Conservation (phyloP, 306 rosid species). For the Sicyos edulis region DNA sequence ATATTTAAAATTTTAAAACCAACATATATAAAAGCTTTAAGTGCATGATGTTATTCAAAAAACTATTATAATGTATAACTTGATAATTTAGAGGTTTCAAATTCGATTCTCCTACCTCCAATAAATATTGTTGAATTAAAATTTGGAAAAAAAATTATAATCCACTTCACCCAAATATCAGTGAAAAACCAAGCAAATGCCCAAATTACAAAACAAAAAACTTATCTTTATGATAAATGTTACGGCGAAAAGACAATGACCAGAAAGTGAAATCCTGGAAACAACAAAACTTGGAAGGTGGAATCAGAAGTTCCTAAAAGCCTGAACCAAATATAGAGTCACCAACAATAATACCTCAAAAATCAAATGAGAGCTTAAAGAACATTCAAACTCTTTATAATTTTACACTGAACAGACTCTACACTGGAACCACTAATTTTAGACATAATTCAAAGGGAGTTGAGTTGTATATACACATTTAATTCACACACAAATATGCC, state of each 20-base stretch:
- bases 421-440: slow-evolving; percentile 16
- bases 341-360: background rate
- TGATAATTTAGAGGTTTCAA: too few species aligned
- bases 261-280: slow-evolving; percentile 1
- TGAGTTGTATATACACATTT: slow-evolving; percentile 12
- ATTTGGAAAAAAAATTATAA: too few species aligned
- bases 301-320: slow-evolving; percentile 8
- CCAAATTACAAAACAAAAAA: background rate
- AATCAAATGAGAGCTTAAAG: background rate
- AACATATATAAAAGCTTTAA: background rate
- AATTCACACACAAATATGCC: slow-evolving; percentile 12
- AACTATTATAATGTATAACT: too few species aligned
- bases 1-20: background rate
- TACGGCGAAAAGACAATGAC: background rate
- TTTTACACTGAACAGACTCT: slow-evolving; percentile 19
- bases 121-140: too few species aligned
- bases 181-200: background rate
- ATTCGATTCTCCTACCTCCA: too few species aligned
- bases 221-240: slow-evolving; percentile 2
- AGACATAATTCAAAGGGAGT: slow-evolving; percentile 19
- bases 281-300: slow-evolving; percentile 1
- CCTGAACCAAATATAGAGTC: slow-evolving; percentile 5
- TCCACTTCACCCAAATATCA: background rate
- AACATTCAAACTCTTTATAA: slow-evolving; percentile 4
- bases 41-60: too few species aligned